phyloP scores from a whole-genome alignment of 768 basidiomycete species.

The Agaricus bisporus region DNA sequence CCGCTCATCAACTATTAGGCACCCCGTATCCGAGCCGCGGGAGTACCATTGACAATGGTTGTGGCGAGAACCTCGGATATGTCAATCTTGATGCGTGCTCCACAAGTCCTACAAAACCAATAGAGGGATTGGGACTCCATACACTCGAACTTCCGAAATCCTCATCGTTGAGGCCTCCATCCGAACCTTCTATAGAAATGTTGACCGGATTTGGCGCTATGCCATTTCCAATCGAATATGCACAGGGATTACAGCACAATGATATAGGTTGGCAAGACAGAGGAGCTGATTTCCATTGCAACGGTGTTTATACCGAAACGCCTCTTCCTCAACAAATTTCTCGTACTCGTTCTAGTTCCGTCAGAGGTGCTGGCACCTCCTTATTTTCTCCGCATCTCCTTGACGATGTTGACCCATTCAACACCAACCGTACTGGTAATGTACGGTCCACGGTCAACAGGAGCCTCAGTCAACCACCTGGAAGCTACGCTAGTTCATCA shows the following conservation, averaged over 20 bases:
- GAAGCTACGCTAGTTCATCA: neutral
- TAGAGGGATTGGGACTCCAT: neutral
- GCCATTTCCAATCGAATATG: neutral
- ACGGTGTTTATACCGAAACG: neutral
- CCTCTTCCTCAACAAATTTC: neutral
- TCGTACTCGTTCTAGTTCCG: slow-evolving; percentile 2
- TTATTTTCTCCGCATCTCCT: neutral
- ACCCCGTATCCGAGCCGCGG: slow-evolving; percentile 1
- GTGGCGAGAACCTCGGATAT: neutral
- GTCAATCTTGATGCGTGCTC: neutral
- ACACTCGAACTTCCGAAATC: neutral
- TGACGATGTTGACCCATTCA: neutral
- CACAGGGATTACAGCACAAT: neutral
- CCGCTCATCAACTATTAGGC: neutral
- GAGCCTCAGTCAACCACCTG: neutral
- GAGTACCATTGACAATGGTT: neutral
- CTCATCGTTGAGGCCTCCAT: neutral
- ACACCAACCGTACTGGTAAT: neutral
- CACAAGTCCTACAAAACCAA: neutral
- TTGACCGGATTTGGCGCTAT: neutral
- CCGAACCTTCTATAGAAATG: neutral
- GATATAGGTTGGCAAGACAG: neutral
- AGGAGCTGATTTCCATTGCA: neutral
- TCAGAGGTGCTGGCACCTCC: neutral
- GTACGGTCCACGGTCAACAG: neutral